Conservation (phyloP, 306 rosid genomes). For the Vigna radiata region DNA sequence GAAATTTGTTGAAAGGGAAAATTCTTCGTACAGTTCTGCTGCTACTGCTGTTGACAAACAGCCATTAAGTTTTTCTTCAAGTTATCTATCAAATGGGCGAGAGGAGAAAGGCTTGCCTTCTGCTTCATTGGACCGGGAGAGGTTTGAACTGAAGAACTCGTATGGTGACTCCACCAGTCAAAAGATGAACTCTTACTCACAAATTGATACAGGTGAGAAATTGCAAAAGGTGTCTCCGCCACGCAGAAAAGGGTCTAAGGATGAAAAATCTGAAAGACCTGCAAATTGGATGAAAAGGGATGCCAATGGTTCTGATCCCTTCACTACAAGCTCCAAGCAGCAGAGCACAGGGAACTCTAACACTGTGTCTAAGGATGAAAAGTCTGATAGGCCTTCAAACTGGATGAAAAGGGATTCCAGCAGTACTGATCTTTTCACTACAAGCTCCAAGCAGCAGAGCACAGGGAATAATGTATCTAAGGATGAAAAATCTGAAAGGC, state of each 20-base stretch:
- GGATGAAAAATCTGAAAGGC: slow-evolving; percentile 82
- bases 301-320: slow-evolving; percentile 55
- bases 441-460: slow-evolving; percentile 65
- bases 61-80: slow-evolving; percentile 56
- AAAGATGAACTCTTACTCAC: slow-evolving; percentile 65
- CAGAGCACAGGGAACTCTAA: slow-evolving; percentile 54
- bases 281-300: slow-evolving; percentile 79
- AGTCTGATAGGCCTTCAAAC: slow-evolving; percentile 73
- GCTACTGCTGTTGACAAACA: slow-evolving; percentile 63
- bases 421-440: slow-evolving; percentile 59
- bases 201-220: slow-evolving; percentile 74
- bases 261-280: slow-evolving; percentile 80
- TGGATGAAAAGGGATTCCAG: slow-evolving; percentile 69
- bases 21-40: slow-evolving; percentile 55
- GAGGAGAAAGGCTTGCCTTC: slow-evolving; percentile 72
- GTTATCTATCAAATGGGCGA: slow-evolving; percentile 59
- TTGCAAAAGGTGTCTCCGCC: slow-evolving; percentile 91
- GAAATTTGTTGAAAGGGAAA: slow-evolving; percentile 76
- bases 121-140: slow-evolving; percentile 68
- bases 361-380: slow-evolving; percentile 65
- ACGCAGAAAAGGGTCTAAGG: slow-evolving; percentile 70
- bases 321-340: slow-evolving; percentile 64
- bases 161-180: slow-evolving; percentile 59
- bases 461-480: slow-evolving; percentile 52
- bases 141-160: slow-evolving; percentile 68